Evolutionary conservation across 768 basidiomycete species (phyloP).

Genomic region (Leucocoprinus birnbaumii): DNA sequence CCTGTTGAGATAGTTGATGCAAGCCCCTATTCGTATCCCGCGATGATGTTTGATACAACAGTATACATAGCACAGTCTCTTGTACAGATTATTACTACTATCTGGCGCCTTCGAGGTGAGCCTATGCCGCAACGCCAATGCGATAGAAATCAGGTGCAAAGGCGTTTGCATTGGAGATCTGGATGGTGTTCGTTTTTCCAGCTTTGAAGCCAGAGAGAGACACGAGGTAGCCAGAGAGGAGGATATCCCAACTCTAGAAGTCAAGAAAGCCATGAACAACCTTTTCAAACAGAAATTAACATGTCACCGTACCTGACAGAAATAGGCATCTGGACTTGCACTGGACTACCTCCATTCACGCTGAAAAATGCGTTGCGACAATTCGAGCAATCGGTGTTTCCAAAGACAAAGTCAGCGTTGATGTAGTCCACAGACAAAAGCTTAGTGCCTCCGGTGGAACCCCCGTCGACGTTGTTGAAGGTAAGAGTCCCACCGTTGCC

Average conservation of each 20-base stretch:
- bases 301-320: slow-evolving; percentile 36
- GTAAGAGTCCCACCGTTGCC: slow-evolving; percentile 43
- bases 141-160: slow-evolving; percentile 41
- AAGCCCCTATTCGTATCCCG: background rate
- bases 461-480: slow-evolving; percentile 39
- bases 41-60: background rate
- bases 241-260: slow-evolving; percentile 42
- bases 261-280: background rate
- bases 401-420: slow-evolving; percentile 40
- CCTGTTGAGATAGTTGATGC: too few relatives aligned
- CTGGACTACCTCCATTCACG: slow-evolving; percentile 39
- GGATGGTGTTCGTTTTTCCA: slow-evolving; percentile 41
- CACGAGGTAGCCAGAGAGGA: slow-evolving; percentile 37
- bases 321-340: slow-evolving; percentile 45
- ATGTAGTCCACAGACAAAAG: slow-evolving; percentile 44
- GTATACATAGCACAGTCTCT: background rate
- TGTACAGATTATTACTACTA: background rate
- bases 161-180: slow-evolving; percentile 40
- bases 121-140: slow-evolving; percentile 32
- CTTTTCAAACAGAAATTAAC: too few relatives aligned
- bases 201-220: slow-evolving; percentile 40
- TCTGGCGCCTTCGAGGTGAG: background rate
- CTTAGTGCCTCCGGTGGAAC: slow-evolving; percentile 37
- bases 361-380: slow-evolving; percentile 45
- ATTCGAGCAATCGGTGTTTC: slow-evolving; percentile 45